Conservation (phyloP, 768 basidiomycete genomes). For the Sporobolomyces pararoseus region DNA sequence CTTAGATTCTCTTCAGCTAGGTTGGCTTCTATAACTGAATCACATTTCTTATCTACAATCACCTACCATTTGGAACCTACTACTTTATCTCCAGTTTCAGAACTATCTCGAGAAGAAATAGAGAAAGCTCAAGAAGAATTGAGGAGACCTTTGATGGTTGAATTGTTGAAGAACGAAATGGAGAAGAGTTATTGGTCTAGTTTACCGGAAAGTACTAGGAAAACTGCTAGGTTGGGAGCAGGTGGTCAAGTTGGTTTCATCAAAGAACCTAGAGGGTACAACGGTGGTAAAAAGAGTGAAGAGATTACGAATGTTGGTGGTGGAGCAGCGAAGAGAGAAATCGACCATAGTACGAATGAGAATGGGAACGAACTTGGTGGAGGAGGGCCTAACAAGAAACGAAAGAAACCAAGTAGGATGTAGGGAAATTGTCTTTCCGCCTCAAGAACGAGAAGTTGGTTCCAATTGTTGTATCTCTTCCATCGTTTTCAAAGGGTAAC, state of each 20-base stretch:
- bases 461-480: background rate
- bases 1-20: conserved; percentile 21
- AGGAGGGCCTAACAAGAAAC: no score
- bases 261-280: conserved; percentile 14
- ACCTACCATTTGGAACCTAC: conserved; percentile 12
- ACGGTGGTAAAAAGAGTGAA: background rate
- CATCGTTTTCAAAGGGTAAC: background rate
- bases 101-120: background rate
- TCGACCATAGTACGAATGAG: no score
- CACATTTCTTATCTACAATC: background rate
- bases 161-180: conserved; percentile 9
- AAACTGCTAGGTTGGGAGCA: conserved; percentile 19
- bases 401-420: background rate
- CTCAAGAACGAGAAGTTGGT: background rate
- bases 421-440: background rate
- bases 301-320: background rate
- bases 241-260: conserved; percentile 18
- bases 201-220: conserved; percentile 28
- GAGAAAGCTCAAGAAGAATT: background rate
- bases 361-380: no score
- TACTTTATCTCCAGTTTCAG: conserved; percentile 5
- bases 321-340: background rate
- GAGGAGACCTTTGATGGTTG: conserved; percentile 20
- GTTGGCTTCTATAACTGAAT: background rate
- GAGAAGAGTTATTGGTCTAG: conserved; percentile 32